Percentiles rank a stretch among this genome's conserved stretches.
phyloP scores from a whole-genome alignment of 805 yeast genomes.

The Metschnikowia picachoensis region DNA sequence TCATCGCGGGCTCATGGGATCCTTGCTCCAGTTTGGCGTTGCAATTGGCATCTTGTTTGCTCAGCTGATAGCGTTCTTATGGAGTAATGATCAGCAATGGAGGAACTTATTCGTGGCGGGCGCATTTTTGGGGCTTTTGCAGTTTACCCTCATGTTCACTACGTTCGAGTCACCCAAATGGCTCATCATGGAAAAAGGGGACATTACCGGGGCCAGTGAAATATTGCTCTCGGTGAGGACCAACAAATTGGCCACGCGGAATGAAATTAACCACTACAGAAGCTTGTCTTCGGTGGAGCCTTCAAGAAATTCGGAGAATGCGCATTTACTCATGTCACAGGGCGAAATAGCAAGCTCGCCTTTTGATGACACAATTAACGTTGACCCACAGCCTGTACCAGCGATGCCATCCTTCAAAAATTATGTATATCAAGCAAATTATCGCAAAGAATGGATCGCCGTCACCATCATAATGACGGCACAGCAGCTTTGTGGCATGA shows the following conservation, averaged over 20 bases:
- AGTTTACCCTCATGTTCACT: constrained; percentile 31
- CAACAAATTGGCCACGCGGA: constrained; percentile 25
- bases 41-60: constrained; percentile 36
- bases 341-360: neutral
- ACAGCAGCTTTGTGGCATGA: constrained; percentile 32
- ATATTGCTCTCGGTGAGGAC: constrained; percentile 29
- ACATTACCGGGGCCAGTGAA: constrained; percentile 25
- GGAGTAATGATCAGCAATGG: constrained; percentile 38
- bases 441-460: constrained; percentile 28
- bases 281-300: constrained; percentile 13
- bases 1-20: constrained; percentile 41
- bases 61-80: constrained; percentile 30
- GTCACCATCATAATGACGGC: constrained; percentile 34
- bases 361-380: too few species aligned
- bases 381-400: too few species aligned
- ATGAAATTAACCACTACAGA: constrained; percentile 38
- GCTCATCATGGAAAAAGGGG: constrained; percentile 31
- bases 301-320: neutral
- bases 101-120: constrained; percentile 30
- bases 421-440: constrained; percentile 19
- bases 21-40: constrained; percentile 36
- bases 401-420: constrained; percentile 6
- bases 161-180: constrained; percentile 42
- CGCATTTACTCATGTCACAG: neutral
- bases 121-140: constrained; percentile 22